Conservation (phyloP, 1,284 basidiomycete genomes). For the Malassezia psittaci region DNA sequence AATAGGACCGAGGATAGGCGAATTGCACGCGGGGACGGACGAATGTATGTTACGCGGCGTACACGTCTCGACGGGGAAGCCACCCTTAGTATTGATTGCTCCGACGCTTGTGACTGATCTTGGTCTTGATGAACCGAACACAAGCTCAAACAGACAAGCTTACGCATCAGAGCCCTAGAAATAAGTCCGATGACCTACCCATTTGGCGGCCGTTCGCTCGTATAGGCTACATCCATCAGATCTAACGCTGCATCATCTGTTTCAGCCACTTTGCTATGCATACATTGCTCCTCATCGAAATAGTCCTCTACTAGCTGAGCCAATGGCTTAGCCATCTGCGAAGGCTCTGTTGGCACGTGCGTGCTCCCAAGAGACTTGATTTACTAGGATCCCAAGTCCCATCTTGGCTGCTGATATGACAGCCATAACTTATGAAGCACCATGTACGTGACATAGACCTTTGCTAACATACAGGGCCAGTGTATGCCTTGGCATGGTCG, state of each 20-base stretch:
- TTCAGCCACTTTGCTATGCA: not conserved
- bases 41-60: not conserved
- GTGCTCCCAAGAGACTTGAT: conserved; percentile 5
- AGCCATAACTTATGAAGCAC: conserved; percentile 23
- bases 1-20: not conserved
- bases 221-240: conserved; percentile 2
- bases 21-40: not conserved
- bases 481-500: conserved; percentile 41
- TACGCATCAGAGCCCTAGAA: not conserved
- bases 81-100: not conserved
- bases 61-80: not conserved
- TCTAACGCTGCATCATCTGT: conserved; percentile 11
- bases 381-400: conserved; percentile 14
- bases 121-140: not conserved
- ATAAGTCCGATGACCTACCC: not conserved
- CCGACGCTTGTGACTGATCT: not conserved
- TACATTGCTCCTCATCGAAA: conserved; percentile 18
- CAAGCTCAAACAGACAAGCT: not conserved
- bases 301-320: conserved; percentile 16
- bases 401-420: conserved; percentile 6
- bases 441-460: conserved; percentile 16
- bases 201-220: not conserved
- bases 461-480: conserved; percentile 22
- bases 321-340: conserved; percentile 1
- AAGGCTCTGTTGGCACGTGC: conserved; percentile 1